These are phyloP conservation scores for Metschnikowia peoriensis DNA, from an alignment of 805 yeast genomes.

Conservation along the genomic window DNA sequence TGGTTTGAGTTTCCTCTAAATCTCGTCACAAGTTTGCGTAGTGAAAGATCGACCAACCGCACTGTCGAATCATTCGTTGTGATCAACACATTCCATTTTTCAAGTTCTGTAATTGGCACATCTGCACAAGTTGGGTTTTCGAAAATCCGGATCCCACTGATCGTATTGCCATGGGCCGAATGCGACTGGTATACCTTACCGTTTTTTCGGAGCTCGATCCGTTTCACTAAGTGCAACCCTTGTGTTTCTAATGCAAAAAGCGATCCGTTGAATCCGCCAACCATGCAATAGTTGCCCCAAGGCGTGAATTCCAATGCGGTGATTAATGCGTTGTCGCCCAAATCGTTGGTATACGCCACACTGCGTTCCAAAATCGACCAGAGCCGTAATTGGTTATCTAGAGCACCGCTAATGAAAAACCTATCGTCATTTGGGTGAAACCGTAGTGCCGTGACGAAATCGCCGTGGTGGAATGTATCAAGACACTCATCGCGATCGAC, in stretches of 20 bases:
- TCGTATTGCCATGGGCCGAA: conserved; percentile 42
- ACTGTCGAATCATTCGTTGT: conserved; percentile 83
- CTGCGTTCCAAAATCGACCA: conserved; percentile 81
- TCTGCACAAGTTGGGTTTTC: conserved; percentile 19
- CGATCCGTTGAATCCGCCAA: conserved; percentile 80
- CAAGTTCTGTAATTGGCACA: conserved; percentile 5
- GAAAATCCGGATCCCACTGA: conserved; percentile 71
- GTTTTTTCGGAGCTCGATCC: conserved; percentile 32
- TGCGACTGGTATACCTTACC: conserved; percentile 21
- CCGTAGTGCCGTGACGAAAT: conserved; percentile 74
- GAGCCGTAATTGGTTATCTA: conserved; percentile 71
- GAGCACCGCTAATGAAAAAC: conserved; percentile 77
- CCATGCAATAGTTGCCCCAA: conserved; percentile 54
- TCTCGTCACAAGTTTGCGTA: conserved; percentile 57
- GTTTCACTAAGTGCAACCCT: conserved; percentile 48
- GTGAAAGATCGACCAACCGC: conserved; percentile 58
- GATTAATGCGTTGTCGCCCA: conserved; percentile 61
- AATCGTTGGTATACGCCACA: conserved; percentile 50
- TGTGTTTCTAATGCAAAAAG: conserved; percentile 60
- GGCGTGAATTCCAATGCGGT: conserved; percentile 78
- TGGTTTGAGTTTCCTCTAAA: conserved; percentile 73
- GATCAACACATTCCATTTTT: conserved; percentile 43
- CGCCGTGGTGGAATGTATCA: conserved; percentile 67
- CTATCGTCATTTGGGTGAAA: conserved; percentile 88
- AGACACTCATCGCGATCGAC: conserved; percentile 63